Conservation (phyloP, 768 basidiomycete genomes). For the Daedalea quercina region DNA sequence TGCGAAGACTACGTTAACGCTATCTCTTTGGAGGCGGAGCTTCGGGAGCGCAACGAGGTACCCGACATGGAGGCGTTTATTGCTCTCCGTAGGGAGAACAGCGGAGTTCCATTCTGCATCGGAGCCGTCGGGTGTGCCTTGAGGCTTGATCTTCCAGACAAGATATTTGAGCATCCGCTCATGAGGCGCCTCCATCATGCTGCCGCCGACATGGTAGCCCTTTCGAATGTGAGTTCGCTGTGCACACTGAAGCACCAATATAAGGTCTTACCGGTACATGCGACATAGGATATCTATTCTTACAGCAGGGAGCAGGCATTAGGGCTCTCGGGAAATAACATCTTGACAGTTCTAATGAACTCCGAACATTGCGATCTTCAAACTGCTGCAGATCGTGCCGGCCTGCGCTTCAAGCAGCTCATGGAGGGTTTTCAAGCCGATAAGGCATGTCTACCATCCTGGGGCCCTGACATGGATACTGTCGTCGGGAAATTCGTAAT, state of each 20-base stretch:
- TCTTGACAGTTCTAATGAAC: slow-evolving; percentile 63
- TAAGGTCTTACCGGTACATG: background rate
- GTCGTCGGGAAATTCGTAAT: slow-evolving; percentile 49
- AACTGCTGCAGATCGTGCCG: slow-evolving; percentile 51
- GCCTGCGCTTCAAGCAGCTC: slow-evolving; percentile 40
- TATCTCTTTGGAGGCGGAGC: slow-evolving; percentile 54
- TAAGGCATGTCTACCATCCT: slow-evolving; percentile 41
- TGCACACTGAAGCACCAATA: no score
- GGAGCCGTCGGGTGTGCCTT: slow-evolving; percentile 55
- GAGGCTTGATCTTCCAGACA: slow-evolving; percentile 56
- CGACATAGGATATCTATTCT: slow-evolving; percentile 55
- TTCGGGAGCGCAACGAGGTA: slow-evolving; percentile 50
- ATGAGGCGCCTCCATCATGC: slow-evolving; percentile 51
- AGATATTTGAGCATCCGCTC: slow-evolving; percentile 47
- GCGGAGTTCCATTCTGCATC: slow-evolving; percentile 59
- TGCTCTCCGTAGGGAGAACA: slow-evolving; percentile 59
- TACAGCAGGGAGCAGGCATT: slow-evolving; percentile 69
- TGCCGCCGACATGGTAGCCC: slow-evolving; percentile 61
- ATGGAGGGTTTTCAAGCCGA: slow-evolving; percentile 44
- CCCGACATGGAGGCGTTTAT: slow-evolving; percentile 49
- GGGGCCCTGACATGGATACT: slow-evolving; percentile 36
- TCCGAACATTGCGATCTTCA: slow-evolving; percentile 48
- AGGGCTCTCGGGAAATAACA: slow-evolving; percentile 59
- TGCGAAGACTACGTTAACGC: slow-evolving; percentile 51
- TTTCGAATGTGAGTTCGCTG: slow-evolving; percentile 53